Percentiles rank a stretch among this genome's conserved stretches.
Conservation (phyloP, 352 stramenopile species). For the Plasmopara muralis region DNA sequence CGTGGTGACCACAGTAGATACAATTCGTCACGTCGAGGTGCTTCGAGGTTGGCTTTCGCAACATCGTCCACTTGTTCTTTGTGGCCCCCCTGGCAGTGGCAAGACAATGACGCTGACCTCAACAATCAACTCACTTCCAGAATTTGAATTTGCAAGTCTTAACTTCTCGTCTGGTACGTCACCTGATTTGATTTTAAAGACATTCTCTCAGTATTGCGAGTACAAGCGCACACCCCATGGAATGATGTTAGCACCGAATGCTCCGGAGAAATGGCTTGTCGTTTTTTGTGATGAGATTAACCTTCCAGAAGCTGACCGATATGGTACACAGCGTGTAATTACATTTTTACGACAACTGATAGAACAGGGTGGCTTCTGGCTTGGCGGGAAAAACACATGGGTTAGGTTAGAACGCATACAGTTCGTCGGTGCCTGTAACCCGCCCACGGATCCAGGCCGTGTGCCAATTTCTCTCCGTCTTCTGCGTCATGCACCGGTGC, state of each 20-base stretch:
- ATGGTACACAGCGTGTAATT: slow-evolving; percentile 99
- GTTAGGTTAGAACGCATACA: slow-evolving; percentile 90
- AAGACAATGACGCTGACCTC: slow-evolving; percentile 99
- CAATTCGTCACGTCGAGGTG: slow-evolving; percentile 97
- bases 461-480: slow-evolving; percentile 96
- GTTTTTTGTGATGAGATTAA: slow-evolving; percentile 99
- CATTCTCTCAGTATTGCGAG: slow-evolving; percentile 98
- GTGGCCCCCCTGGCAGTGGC: slow-evolving; percentile 96
- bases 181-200: slow-evolving; percentile 98
- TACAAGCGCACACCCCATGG: slow-evolving; percentile 97
- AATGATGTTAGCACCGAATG: slow-evolving; percentile 93
- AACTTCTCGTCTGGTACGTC: slow-evolving; percentile 99
- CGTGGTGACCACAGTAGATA: slow-evolving; percentile 99
- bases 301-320: slow-evolving; percentile 95
- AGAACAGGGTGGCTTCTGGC: slow-evolving; percentile 93
- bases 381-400: slow-evolving; percentile 86
- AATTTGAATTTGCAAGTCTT: slow-evolving; percentile 97
- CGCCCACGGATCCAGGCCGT: slow-evolving; percentile 97
- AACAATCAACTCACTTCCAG: slow-evolving; percentile 95
- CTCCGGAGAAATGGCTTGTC: slow-evolving; percentile 96
- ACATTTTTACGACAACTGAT: slow-evolving; percentile 98
- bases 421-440: slow-evolving; percentile 98
- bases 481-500: slow-evolving; percentile 96
- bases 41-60: slow-evolving; percentile 95
- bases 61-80: slow-evolving; percentile 96